Evolutionary conservation across 306 rosid species (phyloP).

Genomic region (Rosa rugosa): DNA sequence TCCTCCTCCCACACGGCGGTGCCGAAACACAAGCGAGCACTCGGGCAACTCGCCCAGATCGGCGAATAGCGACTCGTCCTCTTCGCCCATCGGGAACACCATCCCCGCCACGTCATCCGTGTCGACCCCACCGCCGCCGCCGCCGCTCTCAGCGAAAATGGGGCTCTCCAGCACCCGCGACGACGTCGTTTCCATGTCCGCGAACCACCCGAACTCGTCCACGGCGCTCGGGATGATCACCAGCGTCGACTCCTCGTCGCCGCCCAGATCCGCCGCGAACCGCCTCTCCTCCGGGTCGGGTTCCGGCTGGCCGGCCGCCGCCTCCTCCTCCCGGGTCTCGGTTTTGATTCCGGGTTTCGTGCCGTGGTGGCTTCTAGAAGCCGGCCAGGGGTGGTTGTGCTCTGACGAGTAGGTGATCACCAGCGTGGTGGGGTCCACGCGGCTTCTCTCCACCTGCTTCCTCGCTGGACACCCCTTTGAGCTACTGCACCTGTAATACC

Average conservation of each 20-base stretch:
- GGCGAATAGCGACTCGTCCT: slow-evolving; percentile 82
- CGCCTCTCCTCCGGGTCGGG: slow-evolving; percentile 24
- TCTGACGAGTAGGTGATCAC: slow-evolving; percentile 81
- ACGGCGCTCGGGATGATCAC: slow-evolving; percentile 10
- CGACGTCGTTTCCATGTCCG: slow-evolving; percentile 63
- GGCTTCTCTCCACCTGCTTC: slow-evolving; percentile 90
- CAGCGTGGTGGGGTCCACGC: slow-evolving; percentile 82
- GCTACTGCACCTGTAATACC: slow-evolving; percentile 86
- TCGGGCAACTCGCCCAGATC: slow-evolving; percentile 95
- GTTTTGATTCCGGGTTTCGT: slow-evolving; percentile 3
- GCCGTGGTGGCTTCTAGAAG: slow-evolving; percentile 48
- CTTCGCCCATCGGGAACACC: slow-evolving; percentile 77
- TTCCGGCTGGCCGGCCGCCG: neutral
- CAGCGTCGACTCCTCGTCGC: slow-evolving; percentile 30
- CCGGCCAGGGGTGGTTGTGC: slow-evolving; percentile 87
- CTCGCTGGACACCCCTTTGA: slow-evolving; percentile 97
- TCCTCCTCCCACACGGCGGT: slow-evolving; percentile 45
- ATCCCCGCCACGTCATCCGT: slow-evolving; percentile 40
- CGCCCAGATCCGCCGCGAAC: slow-evolving; percentile 35
- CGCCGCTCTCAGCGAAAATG: slow-evolving; percentile 37
- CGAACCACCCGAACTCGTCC: slow-evolving; percentile 71
- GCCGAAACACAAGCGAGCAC: slow-evolving; percentile 66
- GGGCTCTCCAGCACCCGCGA: slow-evolving; percentile 59
- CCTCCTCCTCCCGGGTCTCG: neutral
- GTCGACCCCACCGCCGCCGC: neutral